These are phyloP conservation scores for Arthrocladium fulminans DNA, from an alignment of 2,329 filamentous ascomycete species.

Conservation along the genomic window DNA sequence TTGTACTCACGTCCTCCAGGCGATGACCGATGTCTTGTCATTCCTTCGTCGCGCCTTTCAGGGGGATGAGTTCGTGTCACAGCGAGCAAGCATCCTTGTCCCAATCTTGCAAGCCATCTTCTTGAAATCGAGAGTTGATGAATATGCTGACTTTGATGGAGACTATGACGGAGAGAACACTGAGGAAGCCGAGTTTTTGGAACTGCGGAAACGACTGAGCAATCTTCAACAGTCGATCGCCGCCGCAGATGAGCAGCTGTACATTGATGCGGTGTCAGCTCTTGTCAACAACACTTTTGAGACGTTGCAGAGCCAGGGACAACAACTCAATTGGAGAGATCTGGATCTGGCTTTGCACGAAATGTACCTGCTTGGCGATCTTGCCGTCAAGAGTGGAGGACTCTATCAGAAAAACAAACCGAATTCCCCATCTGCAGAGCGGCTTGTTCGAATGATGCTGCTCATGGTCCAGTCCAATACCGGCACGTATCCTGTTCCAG, in stretches of 20 bases:
- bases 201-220: slow-evolving; percentile 80
- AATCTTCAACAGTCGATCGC: slow-evolving; percentile 88
- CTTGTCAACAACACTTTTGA: slow-evolving; percentile 83
- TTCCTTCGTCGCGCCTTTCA: slow-evolving; percentile 72
- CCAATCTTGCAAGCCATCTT: slow-evolving; percentile 88
- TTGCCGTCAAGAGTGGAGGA: slow-evolving; percentile 80
- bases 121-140: slow-evolving; percentile 93
- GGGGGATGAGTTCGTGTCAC: slow-evolving; percentile 55
- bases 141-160: slow-evolving; percentile 77
- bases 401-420: slow-evolving; percentile 79
- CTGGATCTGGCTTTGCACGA: slow-evolving; percentile 88
- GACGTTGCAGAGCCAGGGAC: slow-evolving; percentile 63
- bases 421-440: slow-evolving; percentile 67
- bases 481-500: slow-evolving; percentile 76
- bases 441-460: slow-evolving; percentile 83
- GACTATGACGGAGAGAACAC: slow-evolving; percentile 80
- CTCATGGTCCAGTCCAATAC: slow-evolving; percentile 90
- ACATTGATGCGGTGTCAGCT: slow-evolving; percentile 78
- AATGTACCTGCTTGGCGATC: slow-evolving; percentile 90
- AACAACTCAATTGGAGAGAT: slow-evolving; percentile 84
- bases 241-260: slow-evolving; percentile 76
- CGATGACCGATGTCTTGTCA: slow-evolving; percentile 82
- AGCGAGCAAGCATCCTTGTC: slow-evolving; percentile 73
- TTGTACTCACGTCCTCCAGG: slow-evolving; percentile 89
- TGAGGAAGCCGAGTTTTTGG: slow-evolving; percentile 94